Conservation (phyloP, 768 basidiomycete genomes). For the Termitomyces sp. region DNA sequence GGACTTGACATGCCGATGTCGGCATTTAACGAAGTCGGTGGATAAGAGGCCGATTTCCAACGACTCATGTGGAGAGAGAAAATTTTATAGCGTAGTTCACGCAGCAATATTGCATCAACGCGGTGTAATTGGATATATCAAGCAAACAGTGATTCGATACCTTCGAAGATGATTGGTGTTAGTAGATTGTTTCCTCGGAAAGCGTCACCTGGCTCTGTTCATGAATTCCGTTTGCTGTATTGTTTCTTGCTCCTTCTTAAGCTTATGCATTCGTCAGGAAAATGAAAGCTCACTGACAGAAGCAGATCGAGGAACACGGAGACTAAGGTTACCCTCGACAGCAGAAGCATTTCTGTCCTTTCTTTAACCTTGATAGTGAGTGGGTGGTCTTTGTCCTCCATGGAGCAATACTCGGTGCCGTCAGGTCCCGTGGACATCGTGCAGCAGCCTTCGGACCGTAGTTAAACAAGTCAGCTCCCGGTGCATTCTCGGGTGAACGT, state of each 20-base stretch:
- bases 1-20: no score
- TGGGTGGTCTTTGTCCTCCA: no score
- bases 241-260: neutral
- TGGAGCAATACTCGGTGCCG: neutral
- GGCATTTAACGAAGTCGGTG: no score
- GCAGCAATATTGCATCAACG: no score
- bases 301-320: neutral
- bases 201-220: neutral
- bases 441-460: neutral
- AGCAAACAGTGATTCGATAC: no score
- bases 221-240: neutral
- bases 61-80: no score
- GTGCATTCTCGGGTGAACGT: neutral
- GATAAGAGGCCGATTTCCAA: no score
- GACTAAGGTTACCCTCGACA: neutral
- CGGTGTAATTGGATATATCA: no score
- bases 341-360: neutral
- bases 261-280: neutral
- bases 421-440: neutral
- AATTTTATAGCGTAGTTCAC: no score
- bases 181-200: neutral
- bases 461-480: neutral
- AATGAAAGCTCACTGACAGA: neutral
- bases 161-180: no score
- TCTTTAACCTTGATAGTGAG: neutral